phyloP scores from a whole-genome alignment of 2,329 filamentous ascomycete species.

The Aspergillus sp. region DNA sequence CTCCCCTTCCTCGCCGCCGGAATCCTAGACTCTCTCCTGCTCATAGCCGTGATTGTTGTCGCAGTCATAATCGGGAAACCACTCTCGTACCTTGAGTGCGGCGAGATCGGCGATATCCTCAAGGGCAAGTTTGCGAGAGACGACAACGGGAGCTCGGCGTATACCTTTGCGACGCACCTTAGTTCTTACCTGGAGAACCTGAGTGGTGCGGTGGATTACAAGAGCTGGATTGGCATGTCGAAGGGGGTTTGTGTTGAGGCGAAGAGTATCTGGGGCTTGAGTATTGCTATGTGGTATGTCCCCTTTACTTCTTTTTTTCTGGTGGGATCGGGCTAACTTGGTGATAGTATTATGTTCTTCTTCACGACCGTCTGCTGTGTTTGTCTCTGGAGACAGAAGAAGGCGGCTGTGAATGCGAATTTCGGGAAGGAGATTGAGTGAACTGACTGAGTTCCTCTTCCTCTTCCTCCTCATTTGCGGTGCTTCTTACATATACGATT shows the following conservation, averaged over 20 bases:
- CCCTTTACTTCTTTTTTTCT: neutral
- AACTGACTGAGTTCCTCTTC: neutral
- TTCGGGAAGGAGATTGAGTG: conserved; percentile 6
- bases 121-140: conserved; percentile 28
- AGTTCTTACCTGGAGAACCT: conserved; percentile 52
- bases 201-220: conserved; percentile 51
- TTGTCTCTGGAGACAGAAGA: conserved; percentile 64
- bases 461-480: too few relatives aligned
- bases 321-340: conserved; percentile 6
- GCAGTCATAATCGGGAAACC: conserved; percentile 77
- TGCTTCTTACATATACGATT: neutral
- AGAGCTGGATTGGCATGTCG: conserved; percentile 59
- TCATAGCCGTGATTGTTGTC: conserved; percentile 76
- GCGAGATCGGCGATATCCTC: conserved; percentile 49
- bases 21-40: conserved; percentile 65
- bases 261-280: conserved; percentile 84
- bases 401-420: conserved; percentile 26
- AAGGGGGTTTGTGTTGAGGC: conserved; percentile 74
- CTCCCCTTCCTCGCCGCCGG: conserved; percentile 72
- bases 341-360: conserved; percentile 61
- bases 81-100: conserved; percentile 75
- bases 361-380: conserved; percentile 60
- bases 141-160: conserved; percentile 42
- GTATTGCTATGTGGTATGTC: conserved; percentile 70
- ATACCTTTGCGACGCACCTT: conserved; percentile 55